A percentile compares a stretch with the other conserved stretches of the same genome.
These are phyloP conservation scores for Silybum marianum DNA, from an alignment of 129 eudicot genomes.

Conservation along the genomic window DNA sequence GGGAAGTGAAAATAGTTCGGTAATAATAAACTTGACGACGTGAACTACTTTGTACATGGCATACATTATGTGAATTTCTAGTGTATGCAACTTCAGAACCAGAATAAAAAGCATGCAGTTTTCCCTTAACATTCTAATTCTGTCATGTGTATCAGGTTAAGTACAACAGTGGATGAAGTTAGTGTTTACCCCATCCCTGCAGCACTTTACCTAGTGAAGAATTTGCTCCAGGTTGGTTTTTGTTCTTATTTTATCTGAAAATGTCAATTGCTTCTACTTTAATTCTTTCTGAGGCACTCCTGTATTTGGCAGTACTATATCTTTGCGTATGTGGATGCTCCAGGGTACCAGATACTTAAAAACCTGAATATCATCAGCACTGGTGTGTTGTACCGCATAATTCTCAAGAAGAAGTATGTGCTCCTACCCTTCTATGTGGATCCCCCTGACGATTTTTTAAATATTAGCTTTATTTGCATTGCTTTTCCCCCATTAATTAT, in stretches of 20 bases:
- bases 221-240: conserved; percentile 81
- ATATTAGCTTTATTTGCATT: background rate
- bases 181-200: conserved; percentile 97
- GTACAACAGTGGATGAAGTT: conserved; percentile 91
- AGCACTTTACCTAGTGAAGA: conserved; percentile 93
- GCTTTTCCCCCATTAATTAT: background rate
- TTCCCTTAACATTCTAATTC: conserved; percentile 5
- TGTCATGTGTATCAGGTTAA: conserved; percentile 59
- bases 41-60: background rate
- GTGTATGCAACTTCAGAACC: background rate
- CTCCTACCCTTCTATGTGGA: conserved; percentile 22
- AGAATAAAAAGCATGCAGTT: conserved; percentile 7
- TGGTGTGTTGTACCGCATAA: conserved; percentile 83
- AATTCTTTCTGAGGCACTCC: conserved; percentile 32
- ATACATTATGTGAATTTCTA: background rate
- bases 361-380: conserved; percentile 95
- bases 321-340: conserved; percentile 99
- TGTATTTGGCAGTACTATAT: conserved; percentile 88
- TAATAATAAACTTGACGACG: background rate
- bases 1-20: background rate
- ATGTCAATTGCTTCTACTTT: background rate
- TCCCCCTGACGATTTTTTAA: background rate
- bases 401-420: conserved; percentile 84
- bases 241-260: conserved; percentile 10
- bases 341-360: conserved; percentile 97